A percentile compares a stretch with the other conserved stretches of the same genome.
Conservation (phyloP, 169 alveolate species). For the Cyclospora cayetanensis region DNA sequence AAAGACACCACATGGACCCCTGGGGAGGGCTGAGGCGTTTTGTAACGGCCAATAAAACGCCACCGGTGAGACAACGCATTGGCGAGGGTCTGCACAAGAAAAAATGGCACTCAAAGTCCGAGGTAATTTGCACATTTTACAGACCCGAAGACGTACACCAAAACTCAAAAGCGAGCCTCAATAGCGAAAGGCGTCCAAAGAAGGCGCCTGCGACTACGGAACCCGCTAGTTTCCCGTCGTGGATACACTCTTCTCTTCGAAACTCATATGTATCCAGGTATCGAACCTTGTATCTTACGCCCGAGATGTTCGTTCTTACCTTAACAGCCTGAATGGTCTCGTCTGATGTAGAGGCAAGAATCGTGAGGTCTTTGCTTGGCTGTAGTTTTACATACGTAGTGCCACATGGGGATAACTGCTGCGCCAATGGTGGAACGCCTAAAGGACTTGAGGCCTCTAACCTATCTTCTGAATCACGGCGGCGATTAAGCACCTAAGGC, state of each 20-base stretch:
- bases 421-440: not conserved
- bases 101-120: not conserved
- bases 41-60: constrained; percentile 25
- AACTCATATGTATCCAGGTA: not conserved
- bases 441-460: not conserved
- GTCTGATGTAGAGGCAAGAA: constrained; percentile 44
- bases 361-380: constrained; percentile 69
- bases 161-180: not conserved
- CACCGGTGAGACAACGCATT: constrained; percentile 43
- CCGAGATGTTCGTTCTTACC: not conserved
- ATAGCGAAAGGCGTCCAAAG: not conserved
- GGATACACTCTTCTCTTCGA: not conserved
- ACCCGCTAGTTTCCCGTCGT: not conserved
- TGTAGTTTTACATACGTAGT: constrained; percentile 57
- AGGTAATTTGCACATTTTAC: no score
- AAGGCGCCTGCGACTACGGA: not conserved
- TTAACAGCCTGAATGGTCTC: constrained; percentile 66
- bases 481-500: no score
- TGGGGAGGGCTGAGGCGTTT: constrained; percentile 22
- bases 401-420: not conserved
- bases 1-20: constrained; percentile 34
- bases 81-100: constrained; percentile 28
- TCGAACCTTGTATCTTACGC: not conserved
- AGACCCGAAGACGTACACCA: not conserved
- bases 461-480: not conserved